These are phyloP conservation scores for Phytophthora aleatoria DNA, from an alignment of 352 stramenopile species.

Conservation along the genomic window DNA sequence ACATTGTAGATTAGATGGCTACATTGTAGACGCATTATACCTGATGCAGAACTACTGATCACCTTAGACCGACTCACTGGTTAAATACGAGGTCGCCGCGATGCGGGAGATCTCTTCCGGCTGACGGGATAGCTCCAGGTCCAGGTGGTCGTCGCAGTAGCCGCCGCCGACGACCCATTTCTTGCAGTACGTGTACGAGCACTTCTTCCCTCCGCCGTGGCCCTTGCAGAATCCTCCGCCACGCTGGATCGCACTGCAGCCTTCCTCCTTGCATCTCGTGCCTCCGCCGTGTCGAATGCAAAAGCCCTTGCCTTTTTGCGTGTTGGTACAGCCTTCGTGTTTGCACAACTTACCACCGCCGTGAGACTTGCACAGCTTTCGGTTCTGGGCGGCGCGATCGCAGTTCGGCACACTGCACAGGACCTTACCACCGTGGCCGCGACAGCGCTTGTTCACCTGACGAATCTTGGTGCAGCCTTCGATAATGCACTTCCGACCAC, in stretches of 20 bases:
- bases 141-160: conserved; percentile 71
- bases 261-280: conserved; percentile 72
- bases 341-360: conserved; percentile 76
- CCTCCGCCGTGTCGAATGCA: conserved; percentile 86
- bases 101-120: conserved; percentile 64
- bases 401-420: conserved; percentile 82
- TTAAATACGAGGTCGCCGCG: conserved; percentile 73
- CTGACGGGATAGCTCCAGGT: conserved; percentile 62
- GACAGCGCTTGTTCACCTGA: conserved; percentile 86
- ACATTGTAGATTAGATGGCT: not conserved
- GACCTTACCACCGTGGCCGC: conserved; percentile 81
- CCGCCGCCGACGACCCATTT: conserved; percentile 83
- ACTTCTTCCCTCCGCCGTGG: conserved; percentile 86
- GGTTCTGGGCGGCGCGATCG: conserved; percentile 77
- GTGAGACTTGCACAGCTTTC: conserved; percentile 85
- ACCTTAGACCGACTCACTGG: conserved; percentile 48
- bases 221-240: conserved; percentile 86
- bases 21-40: not conserved
- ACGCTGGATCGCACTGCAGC: conserved; percentile 70
- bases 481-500: conserved; percentile 81
- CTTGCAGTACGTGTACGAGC: conserved; percentile 66
- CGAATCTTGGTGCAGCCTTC: conserved; percentile 88
- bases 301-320: conserved; percentile 83
- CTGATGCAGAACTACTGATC: no score
- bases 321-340: conserved; percentile 79